Evolutionary conservation across 306 rosid genomes (phyloP).

Genomic region (Ammopiptanthus mongolicus): DNA sequence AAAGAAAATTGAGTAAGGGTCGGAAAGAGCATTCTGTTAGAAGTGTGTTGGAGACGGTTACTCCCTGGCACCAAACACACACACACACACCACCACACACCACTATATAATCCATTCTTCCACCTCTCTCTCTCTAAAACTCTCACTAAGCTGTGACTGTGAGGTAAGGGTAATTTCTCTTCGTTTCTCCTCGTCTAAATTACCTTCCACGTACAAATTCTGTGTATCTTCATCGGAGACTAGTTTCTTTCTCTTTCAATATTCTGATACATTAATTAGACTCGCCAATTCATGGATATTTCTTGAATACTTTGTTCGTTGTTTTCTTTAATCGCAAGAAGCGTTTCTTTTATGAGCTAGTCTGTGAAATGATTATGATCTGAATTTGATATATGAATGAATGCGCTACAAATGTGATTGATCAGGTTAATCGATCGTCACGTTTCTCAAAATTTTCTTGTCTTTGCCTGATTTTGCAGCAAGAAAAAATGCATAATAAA

Average conservation of each 20-base stretch:
- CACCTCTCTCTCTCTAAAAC: conserved; percentile 27
- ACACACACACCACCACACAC: not conserved
- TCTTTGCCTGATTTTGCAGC: conserved; percentile 7
- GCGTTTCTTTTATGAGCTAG: not conserved
- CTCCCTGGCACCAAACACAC: conserved; percentile 40
- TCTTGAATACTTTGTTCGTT: conserved; percentile 3
- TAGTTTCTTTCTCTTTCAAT: not conserved
- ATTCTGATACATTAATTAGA: not conserved
- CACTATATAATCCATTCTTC: conserved; percentile 25
- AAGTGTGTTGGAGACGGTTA: conserved; percentile 38
- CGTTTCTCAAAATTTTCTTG: not conserved
- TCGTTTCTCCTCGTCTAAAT: not conserved
- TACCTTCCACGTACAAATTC: not conserved
- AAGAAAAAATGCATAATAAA: conserved; percentile 42
- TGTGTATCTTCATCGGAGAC: not conserved
- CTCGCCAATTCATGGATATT: not conserved
- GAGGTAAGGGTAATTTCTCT: conserved; percentile 17
- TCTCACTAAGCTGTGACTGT: not conserved
- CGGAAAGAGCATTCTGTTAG: conserved; percentile 33
- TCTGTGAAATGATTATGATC: not conserved
- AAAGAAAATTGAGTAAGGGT: not conserved
- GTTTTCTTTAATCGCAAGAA: not conserved
- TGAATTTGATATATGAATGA: not conserved
- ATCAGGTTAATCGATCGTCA: not conserved
- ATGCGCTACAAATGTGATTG: not conserved